Evolutionary conservation across 768 basidiomycete species (phyloP).

Genomic region (Russula dissimulans): DNA sequence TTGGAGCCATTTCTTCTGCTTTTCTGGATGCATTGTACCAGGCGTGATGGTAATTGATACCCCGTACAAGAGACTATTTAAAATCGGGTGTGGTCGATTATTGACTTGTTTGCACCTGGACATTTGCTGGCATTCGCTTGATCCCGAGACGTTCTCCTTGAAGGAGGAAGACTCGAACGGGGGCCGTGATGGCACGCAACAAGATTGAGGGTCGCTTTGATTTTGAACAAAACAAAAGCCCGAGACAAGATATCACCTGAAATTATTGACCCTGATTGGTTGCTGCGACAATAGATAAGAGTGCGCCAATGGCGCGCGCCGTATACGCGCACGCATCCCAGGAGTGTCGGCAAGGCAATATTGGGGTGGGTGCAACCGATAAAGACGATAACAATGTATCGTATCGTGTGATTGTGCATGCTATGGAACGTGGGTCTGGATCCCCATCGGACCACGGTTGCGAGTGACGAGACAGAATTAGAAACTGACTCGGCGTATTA

Average conservation of each 20-base stretch:
- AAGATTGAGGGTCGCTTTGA: not conserved
- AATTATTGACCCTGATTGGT: not conserved
- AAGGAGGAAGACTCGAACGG: no score
- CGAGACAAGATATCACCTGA: not conserved
- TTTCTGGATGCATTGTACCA: constrained; percentile 19
- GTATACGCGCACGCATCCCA: not conserved
- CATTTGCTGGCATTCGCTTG: no score
- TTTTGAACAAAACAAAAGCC: not conserved
- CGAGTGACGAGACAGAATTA: not conserved
- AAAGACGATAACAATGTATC: not conserved
- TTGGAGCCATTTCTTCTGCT: constrained; percentile 11
- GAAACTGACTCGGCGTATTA: not conserved
- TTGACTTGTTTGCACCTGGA: no score
- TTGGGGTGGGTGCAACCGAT: not conserved
- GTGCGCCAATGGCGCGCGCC: not conserved
- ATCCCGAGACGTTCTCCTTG: not conserved
- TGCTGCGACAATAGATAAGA: not conserved
- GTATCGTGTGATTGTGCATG: not conserved
- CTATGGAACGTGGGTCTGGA: not conserved
- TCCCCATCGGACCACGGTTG: no score
- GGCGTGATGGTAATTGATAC: constrained; percentile 6
- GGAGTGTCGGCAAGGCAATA: not conserved
- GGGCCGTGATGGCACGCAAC: no score
- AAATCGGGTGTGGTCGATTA: no score
- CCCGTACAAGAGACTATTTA: not conserved